Evolutionary conservation across 306 rosid genomes (phyloP).

Genomic region (Albizia julibrissin): DNA sequence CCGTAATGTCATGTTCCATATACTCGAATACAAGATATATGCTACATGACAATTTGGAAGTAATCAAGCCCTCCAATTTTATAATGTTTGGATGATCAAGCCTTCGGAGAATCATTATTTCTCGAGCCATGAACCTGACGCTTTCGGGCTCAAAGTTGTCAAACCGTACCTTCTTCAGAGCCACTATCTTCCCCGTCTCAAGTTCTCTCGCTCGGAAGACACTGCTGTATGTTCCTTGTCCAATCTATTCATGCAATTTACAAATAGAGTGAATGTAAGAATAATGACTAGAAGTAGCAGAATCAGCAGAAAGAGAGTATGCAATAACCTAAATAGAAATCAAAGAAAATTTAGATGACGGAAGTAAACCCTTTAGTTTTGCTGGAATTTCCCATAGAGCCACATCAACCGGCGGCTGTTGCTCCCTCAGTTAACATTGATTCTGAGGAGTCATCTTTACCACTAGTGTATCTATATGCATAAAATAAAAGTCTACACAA

Average conservation of each 20-base stretch:
- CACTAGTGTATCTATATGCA: neutral
- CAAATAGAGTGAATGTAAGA: conserved; percentile 5
- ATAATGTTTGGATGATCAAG: conserved; percentile 81
- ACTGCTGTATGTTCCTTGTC: conserved; percentile 93
- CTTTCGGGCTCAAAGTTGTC: conserved; percentile 94
- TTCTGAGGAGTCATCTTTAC: neutral
- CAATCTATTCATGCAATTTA: conserved; percentile 54
- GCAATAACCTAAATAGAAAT: neutral
- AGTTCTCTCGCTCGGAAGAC: conserved; percentile 81
- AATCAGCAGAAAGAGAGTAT: neutral
- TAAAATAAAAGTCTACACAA: neutral
- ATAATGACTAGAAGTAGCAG: neutral
- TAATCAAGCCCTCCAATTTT: conserved; percentile 79
- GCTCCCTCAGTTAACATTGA: neutral
- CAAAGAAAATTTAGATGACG: neutral
- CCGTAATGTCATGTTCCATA: conserved; percentile 93
- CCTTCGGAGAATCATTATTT: conserved; percentile 78
- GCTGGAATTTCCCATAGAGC: neutral
- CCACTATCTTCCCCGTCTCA: conserved; percentile 81
- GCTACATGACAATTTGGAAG: conserved; percentile 79
- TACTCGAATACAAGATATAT: conserved; percentile 89
- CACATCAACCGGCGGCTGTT: neutral
- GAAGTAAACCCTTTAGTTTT: neutral
- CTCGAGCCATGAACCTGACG: conserved; percentile 92
- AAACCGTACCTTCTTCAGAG: conserved; percentile 90